Base-by-base conservation (phyloP, 257 asterid genomes). In the Eustoma russellianum region DNA sequence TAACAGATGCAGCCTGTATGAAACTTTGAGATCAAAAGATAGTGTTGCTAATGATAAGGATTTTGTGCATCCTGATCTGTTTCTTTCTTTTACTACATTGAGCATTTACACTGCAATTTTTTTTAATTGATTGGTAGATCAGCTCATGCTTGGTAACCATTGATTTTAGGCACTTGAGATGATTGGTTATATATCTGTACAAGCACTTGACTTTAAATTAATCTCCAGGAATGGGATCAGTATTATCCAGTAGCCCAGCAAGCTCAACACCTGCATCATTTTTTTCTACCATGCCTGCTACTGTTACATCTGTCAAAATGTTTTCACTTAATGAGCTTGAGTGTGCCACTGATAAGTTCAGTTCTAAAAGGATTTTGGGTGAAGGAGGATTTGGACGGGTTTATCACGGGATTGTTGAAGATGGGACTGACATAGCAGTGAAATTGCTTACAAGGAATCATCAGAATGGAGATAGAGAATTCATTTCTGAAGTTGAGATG, bases 381-480 rank as follows among this genome's bases (percentile, higher is more conserved):
- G 98, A 92, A 81, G 98, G 98, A 64, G 98, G 98, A 46, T 92
- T 92, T 70, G 98, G 98, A 46, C 86, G 98, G 17, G 98, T 92
- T 63, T 92, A 88, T 78, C 94, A 73, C 51, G 98, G 97, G 67
- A 41, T 82, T 58, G 51, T 88, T 67, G 86, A 77, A 66, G 96
- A 88, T 67, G 84, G 80, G 64, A 64, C 75, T 38, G 93, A 82
- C 55, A 88, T 83, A 55, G 98, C 98, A 19, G 95, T 88, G 59
- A 92, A 92, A 68, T 58, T 88, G 66, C 87, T 92, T 55, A 83
- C 81, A 13, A 78, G 86, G 69, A 86, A 77, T 70, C 78, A 75
- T 65, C 94, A 88, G 59, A 83, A 88, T 61, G 99, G 99, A 43
- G 95, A 79, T 67, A 95, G 92, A 51, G 99, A 88, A 72, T 92